Percentiles rank a stretch among this genome's conserved stretches.
phyloP scores from a whole-genome alignment of 441 rosid species.

The Gossypium lobatum region DNA sequence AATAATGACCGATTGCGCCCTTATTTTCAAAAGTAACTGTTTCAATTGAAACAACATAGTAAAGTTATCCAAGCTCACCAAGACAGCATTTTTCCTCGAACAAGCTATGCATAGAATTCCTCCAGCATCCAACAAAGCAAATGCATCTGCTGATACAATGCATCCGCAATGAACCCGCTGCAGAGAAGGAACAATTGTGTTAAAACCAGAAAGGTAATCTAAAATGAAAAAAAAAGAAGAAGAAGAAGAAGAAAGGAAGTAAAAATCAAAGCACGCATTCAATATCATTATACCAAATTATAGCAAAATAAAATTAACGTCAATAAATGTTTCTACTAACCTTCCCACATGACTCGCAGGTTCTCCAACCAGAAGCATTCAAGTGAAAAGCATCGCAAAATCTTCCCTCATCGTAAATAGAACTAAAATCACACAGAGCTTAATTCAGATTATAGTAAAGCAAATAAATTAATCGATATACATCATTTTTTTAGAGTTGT shows the following conservation, averaged over 20 bases:
- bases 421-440: constrained; percentile 36
- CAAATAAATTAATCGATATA: neutral
- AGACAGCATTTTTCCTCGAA: constrained; percentile 48
- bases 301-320: constrained; percentile 12
- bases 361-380: constrained; percentile 82
- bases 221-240: neutral
- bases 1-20: neutral
- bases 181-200: constrained; percentile 24
- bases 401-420: constrained; percentile 75
- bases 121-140: constrained; percentile 78
- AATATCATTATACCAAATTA: constrained; percentile 6
- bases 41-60: neutral
- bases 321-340: constrained; percentile 32
- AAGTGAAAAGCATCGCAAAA: constrained; percentile 75
- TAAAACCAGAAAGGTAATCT: constrained; percentile 10
- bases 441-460: constrained; percentile 5
- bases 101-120: constrained; percentile 84
- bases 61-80: constrained; percentile 43
- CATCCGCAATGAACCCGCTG: constrained; percentile 97
- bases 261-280: constrained; percentile 7
- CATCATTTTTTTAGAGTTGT: neutral
- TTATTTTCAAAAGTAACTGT: neutral
- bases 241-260: neutral
- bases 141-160: constrained; percentile 61
- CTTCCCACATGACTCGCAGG: constrained; percentile 90